Percentiles rank a stretch among this genome's conserved stretches.
Conservation (phyloP, 192 early-diverging fungal genomes). For the Haplosporangium gracile region DNA sequence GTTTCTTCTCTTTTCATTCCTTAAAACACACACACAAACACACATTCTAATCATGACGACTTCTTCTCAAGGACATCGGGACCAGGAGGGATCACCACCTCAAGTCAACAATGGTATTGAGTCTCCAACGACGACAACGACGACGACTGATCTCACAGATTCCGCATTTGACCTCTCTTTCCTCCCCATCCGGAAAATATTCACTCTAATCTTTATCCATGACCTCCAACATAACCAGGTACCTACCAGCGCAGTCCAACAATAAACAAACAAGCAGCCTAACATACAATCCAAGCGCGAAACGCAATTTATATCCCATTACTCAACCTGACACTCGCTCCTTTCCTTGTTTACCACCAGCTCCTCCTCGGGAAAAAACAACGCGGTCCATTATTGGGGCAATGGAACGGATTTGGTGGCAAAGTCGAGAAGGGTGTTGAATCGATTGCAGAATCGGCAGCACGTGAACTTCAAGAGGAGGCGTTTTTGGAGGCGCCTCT, state of each 20-base stretch:
- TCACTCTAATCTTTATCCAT: constrained; percentile 48
- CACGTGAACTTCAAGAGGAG: constrained; percentile 35
- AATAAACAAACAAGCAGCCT: too few relatives aligned
- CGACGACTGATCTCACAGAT: not conserved
- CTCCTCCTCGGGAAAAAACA: constrained; percentile 35
- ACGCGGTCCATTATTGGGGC: constrained; percentile 35
- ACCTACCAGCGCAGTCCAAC: not conserved
- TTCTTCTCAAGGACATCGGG: not conserved
- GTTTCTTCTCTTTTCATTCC: not conserved
- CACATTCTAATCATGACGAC: not conserved
- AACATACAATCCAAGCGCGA: too few relatives aligned
- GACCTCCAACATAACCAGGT: constrained; percentile 39
- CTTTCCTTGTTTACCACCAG: not conserved
- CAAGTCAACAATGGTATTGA: not conserved
- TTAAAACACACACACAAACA: not conserved
- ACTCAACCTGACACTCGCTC: not conserved
- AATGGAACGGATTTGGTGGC: constrained; percentile 57
- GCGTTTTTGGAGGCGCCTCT: constrained; percentile 36
- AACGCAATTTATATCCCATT: not conserved
- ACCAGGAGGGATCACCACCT: not conserved
- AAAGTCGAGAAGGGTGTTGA: constrained; percentile 38
- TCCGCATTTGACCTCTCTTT: constrained; percentile 16
- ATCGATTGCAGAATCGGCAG: constrained; percentile 29
- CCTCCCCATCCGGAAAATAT: constrained; percentile 33
- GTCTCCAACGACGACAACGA: not conserved